Conservation (phyloP, 805 yeast species). For the Spathaspora sp. region DNA sequence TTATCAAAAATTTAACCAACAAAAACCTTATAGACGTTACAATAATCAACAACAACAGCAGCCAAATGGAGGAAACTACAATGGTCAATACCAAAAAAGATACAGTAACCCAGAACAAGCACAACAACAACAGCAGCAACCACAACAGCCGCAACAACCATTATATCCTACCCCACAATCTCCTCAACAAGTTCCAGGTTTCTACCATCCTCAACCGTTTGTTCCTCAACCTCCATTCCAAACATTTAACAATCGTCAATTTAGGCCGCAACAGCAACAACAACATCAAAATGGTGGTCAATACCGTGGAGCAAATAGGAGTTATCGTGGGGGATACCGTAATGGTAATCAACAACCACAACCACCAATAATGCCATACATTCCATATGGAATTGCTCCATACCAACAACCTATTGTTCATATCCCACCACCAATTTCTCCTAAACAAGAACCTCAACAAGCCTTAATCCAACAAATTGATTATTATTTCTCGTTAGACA, state of each 20-base stretch:
- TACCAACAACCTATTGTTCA: constrained; percentile 16
- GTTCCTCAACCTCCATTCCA: constrained; percentile 16
- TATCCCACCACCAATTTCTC: constrained; percentile 45
- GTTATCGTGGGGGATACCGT: constrained; percentile 3
- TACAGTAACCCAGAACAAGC: constrained; percentile 15
- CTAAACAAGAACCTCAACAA: constrained; percentile 42
- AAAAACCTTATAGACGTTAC: constrained; percentile 1
- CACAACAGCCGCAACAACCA: constrained; percentile 6
- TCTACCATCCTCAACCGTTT: constrained; percentile 31
- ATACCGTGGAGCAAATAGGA: constrained; percentile 4
- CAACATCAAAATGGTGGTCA: constrained; percentile 14
- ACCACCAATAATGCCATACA: constrained; percentile 1
- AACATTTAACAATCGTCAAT: constrained; percentile 17
- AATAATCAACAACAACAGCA: not conserved
- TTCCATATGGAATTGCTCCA: constrained; percentile 6
- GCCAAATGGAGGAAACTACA: constrained; percentile 8
- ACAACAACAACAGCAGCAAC: constrained; percentile 13
- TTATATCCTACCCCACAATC: not conserved
- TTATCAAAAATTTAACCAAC: constrained; percentile 5
- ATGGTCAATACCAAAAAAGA: constrained; percentile 15
- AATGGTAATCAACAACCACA: constrained; percentile 13
- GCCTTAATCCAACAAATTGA: constrained; percentile 64
- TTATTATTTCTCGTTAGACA: constrained; percentile 87
- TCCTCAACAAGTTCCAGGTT: constrained; percentile 20
- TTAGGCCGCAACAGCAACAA: constrained; percentile 12